Evolutionary conservation across 164 flowering plant species (phyloP).

Genomic region (Stephania japonica): DNA sequence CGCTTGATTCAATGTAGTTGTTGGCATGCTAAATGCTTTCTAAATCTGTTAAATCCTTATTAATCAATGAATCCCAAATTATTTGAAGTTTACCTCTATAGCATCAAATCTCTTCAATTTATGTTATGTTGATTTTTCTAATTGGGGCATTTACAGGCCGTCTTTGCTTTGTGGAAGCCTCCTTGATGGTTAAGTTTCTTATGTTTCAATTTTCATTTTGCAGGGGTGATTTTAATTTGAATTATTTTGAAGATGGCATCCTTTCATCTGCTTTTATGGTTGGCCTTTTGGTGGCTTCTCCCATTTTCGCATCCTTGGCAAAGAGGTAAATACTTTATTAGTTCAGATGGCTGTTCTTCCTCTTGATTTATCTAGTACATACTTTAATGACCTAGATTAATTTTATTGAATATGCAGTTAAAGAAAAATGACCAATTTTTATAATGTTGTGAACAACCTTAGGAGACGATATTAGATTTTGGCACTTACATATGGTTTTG

Average conservation of each 20-base stretch:
- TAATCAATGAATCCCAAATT: too few relatives aligned
- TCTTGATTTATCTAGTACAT: background rate
- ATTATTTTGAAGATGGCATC: slow-evolving; percentile 87
- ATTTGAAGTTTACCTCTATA: too few relatives aligned
- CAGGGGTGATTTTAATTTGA: slow-evolving; percentile 88
- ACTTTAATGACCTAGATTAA: too few relatives aligned
- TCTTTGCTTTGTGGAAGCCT: too few relatives aligned
- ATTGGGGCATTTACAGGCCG: too few relatives aligned
- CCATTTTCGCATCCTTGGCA: slow-evolving; percentile 89
- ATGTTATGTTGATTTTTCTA: too few relatives aligned
- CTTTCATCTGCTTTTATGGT: slow-evolving; percentile 99
- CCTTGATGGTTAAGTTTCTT: background rate
- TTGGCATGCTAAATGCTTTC: too few relatives aligned
- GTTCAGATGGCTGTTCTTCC: too few relatives aligned
- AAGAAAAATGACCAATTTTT: background rate
- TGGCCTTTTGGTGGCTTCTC: slow-evolving; percentile 94
- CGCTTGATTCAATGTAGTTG: too few relatives aligned
- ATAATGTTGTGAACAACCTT: background rate
- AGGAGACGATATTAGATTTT: background rate
- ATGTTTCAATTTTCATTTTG: slow-evolving; percentile 4
- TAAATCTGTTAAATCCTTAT: too few relatives aligned
- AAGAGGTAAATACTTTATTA: slow-evolving; percentile 49
- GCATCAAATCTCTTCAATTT: too few relatives aligned
- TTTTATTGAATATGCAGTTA: too few relatives aligned
- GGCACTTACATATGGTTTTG: background rate